Percentiles rank a stretch among this genome's conserved stretches.
Evolutionary conservation across 2,329 filamentous ascomycete genomes (phyloP).

Genomic region (Ophiostoma sp.): DNA sequence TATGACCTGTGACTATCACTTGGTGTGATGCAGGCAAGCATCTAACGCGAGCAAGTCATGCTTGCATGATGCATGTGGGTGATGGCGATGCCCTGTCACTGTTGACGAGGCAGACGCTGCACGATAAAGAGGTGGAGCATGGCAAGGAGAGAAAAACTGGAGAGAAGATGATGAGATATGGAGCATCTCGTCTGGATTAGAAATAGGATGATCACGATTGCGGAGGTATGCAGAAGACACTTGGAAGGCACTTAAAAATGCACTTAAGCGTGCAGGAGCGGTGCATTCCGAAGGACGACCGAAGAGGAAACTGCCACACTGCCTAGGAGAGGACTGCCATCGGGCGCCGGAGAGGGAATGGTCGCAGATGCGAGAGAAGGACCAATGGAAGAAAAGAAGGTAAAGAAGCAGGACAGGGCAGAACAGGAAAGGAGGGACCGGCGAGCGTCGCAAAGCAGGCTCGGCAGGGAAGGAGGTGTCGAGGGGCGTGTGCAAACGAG

Average conservation of each 20-base stretch:
- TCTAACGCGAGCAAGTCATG: background rate
- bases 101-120: slow-evolving; percentile 5
- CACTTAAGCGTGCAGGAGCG: slow-evolving; percentile 20
- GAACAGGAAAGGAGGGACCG: background rate
- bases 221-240: slow-evolving; percentile 13
- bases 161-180: background rate
- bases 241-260: background rate
- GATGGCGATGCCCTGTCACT: background rate
- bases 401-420: background rate
- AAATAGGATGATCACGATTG: background rate
- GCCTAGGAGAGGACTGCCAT: background rate
- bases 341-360: background rate
- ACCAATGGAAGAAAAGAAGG: slow-evolving; percentile 9
- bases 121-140: slow-evolving; percentile 6
- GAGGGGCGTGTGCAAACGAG: background rate
- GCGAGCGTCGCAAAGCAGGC: background rate
- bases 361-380: slow-evolving; percentile 17
- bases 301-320: background rate
- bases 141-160: background rate
- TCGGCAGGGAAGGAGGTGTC: background rate
- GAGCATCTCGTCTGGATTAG: background rate
- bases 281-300: slow-evolving; percentile 14
- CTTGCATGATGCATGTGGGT: background rate
- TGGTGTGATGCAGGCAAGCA: background rate
- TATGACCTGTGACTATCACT: background rate